phyloP scores from a whole-genome alignment of 2,329 filamentous ascomycete species.

The Fusarium foetens region DNA sequence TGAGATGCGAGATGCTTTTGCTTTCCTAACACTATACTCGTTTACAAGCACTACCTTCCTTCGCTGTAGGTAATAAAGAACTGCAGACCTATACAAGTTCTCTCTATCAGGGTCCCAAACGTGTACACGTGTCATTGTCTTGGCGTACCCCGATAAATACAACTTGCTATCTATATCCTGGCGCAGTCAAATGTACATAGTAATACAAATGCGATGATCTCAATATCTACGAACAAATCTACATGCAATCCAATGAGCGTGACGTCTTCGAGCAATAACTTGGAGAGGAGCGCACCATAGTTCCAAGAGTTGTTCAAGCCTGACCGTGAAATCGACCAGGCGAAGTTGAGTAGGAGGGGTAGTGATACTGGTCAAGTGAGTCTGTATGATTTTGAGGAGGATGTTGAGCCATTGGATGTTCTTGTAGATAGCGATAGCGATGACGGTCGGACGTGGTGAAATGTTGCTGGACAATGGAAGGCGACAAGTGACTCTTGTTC shows the following conservation, averaged over 20 bases:
- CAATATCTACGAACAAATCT: background rate
- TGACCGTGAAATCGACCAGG: background rate
- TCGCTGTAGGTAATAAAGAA: rapidly evolving
- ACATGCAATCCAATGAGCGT: background rate
- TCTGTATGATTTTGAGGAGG: background rate
- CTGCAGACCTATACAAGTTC: background rate
- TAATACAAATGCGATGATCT: background rate
- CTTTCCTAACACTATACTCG: rapidly evolving
- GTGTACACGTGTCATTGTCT: rapidly evolving
- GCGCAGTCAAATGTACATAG: background rate
- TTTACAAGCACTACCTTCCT: background rate
- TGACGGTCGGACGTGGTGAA: rapidly evolving
- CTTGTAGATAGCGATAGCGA: background rate
- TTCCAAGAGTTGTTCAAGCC: background rate
- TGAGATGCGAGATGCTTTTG: rapidly evolving
- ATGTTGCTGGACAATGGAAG: background rate
- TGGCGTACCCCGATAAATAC: rapidly evolving
- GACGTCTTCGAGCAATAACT: background rate
- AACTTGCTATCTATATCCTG: background rate
- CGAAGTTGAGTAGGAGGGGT: background rate
- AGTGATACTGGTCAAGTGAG: too few species aligned
- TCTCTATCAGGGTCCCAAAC: background rate
- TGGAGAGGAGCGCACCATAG: background rate
- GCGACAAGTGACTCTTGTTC: background rate
- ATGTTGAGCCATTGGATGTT: background rate